These are phyloP conservation scores for Sambucus nigra DNA, from an alignment of 129 eudicot species.

Conservation along the genomic window DNA sequence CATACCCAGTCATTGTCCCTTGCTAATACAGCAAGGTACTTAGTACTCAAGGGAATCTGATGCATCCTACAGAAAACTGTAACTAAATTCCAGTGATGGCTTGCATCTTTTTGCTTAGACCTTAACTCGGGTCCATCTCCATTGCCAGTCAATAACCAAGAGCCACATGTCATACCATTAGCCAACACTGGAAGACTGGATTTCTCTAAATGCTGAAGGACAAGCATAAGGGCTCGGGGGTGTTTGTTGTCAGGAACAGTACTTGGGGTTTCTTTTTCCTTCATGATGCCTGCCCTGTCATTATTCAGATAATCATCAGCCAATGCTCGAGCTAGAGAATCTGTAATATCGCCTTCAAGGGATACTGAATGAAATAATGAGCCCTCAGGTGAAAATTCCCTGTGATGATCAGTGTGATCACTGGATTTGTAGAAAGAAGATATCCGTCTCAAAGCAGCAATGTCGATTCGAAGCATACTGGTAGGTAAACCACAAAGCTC, in stretches of 20 bases:
- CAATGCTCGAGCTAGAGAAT: conserved; percentile 80
- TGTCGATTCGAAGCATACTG: conserved; percentile 60
- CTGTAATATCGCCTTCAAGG: conserved; percentile 57
- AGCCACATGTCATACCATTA: conserved; percentile 71
- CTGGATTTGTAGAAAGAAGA: conserved; percentile 56
- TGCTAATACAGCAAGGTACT: conserved; percentile 69
- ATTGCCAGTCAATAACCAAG: conserved; percentile 73
- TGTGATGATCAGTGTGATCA: conserved; percentile 24
- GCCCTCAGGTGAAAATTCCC: conserved; percentile 42
- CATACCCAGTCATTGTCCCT: conserved; percentile 93
- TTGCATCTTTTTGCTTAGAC: conserved; percentile 79
- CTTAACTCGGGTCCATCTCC: conserved; percentile 85
- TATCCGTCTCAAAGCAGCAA: conserved; percentile 83
- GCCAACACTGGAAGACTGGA: conserved; percentile 57
- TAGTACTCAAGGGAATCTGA: conserved; percentile 71
- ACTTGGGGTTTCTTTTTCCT: conserved; percentile 25
- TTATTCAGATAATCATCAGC: conserved; percentile 72
- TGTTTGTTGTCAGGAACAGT: conserved; percentile 25
- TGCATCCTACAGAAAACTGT: conserved; percentile 82
- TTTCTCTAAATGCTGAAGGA: conserved; percentile 84
- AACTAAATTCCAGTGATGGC: conserved; percentile 91
- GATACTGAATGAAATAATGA: conserved; percentile 30
- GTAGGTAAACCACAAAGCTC: conserved; percentile 94
- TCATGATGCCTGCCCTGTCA: conserved; percentile 27
- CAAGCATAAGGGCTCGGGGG: conserved; percentile 66